Conservation (phyloP, 805 yeast species). For the Lipomyces oligophaga region DNA sequence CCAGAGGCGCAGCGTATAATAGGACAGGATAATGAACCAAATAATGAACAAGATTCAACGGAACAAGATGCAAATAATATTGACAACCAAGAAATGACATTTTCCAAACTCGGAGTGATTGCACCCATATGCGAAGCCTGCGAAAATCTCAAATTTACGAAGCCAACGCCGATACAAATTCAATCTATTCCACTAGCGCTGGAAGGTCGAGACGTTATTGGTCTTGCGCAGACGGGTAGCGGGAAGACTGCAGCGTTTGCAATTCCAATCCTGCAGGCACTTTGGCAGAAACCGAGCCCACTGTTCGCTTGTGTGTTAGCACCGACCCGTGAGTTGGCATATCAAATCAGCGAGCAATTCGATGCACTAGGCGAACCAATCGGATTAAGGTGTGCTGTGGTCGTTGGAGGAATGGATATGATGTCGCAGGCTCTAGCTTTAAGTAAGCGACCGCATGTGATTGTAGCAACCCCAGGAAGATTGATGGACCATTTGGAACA, state of each 20-base stretch:
- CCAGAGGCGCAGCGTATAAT: no score
- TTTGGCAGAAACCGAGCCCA: slow-evolving; percentile 86
- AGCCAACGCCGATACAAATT: slow-evolving; percentile 91
- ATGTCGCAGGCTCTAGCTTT: slow-evolving; percentile 95
- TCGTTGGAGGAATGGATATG: slow-evolving; percentile 98
- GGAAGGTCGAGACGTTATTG: slow-evolving; percentile 82
- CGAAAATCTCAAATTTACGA: slow-evolving; percentile 63
- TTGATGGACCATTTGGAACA: slow-evolving; percentile 91
- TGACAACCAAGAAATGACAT: no score
- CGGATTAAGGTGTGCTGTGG: slow-evolving; percentile 86
- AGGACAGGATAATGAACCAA: slow-evolving; percentile 22
- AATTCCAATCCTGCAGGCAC: slow-evolving; percentile 83
- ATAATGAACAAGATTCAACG: slow-evolving; percentile 29
- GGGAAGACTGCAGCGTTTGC: slow-evolving; percentile 99
- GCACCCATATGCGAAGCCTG: slow-evolving; percentile 81
- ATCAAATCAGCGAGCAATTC: slow-evolving; percentile 81
- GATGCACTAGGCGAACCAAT: slow-evolving; percentile 87
- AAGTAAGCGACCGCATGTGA: slow-evolving; percentile 88
- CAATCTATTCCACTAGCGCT: slow-evolving; percentile 89
- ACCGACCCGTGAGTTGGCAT: slow-evolving; percentile 58
- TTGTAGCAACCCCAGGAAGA: slow-evolving; percentile 91
- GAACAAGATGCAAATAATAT: slow-evolving; percentile 29
- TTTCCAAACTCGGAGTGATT: no score
- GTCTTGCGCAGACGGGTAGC: slow-evolving; percentile 95
- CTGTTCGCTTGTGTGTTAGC: slow-evolving; percentile 84